Evolutionary conservation across 805 yeast genomes (phyloP), one percentile per base, ranked within the genome.

Genomic region (Debaryomyces hansenii): DNA sequence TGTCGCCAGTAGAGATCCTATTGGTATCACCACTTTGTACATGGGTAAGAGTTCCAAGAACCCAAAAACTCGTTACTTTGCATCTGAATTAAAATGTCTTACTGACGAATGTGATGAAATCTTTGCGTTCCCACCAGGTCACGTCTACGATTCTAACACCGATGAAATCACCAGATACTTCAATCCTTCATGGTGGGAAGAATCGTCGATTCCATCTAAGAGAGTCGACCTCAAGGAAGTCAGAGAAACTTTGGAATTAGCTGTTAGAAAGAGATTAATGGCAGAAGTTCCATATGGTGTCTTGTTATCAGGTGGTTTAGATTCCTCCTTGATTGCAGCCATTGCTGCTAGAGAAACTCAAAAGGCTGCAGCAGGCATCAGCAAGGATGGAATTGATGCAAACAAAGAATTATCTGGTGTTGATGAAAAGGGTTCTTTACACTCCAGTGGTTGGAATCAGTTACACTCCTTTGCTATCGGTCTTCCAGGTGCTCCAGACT

Each of bases 241-340:
- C 51, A 85, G 97, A 70, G 86, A 84, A 60, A 69, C 88, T 41
- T 80, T 94, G 66, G 99, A 94, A 71, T 74, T 86, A 73, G 90
- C 99, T 41, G 99, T 94, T 46, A 87, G 99, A 79, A 94, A 94
- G 87, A 87, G 99, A 80, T 81, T 94, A 62, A 94, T 94, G 99
- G 94, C 98, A 46, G 99, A 94, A 77, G 99, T 94, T 51, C 98
- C 99, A 46, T 94, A 89, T 70, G 99, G 99, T 75, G 99, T 94
- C 40, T 77, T 94, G 58, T 78, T 94, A 57, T 90, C 97, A 18
- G 99, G 99, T 66, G 99, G 99, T 56, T 81, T 94, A 63, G 99
- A 94, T 69, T 90, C 97, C 40, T 90, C 97, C 18, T 78, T 94
- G 70, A 94, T 94, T 67, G 99, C 99, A 15, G 70, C 99, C 38